phyloP scores from a whole-genome alignment of 345 rosid genomes.

The Geranium rotundifolium region DNA sequence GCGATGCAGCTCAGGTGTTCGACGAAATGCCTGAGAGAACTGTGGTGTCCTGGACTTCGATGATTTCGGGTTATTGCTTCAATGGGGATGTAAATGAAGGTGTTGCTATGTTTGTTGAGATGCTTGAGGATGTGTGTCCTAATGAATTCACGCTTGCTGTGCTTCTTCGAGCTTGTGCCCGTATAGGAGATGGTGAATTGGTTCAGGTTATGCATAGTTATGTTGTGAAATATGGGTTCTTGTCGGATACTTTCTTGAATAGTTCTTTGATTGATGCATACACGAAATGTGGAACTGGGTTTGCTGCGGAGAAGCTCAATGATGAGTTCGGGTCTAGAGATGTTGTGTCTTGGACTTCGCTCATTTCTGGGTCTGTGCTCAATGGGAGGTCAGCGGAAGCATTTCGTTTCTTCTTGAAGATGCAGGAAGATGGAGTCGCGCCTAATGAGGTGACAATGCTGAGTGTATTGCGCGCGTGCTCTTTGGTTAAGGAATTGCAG shows the following conservation, averaged over 20 bases:
- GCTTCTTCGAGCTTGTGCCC: conserved; percentile 24
- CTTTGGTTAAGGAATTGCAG: conserved; percentile 34
- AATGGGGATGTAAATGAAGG: conserved; percentile 13
- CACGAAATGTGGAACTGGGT: conserved; percentile 38
- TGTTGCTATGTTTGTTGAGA: conserved; percentile 15
- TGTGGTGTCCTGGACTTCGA: conserved; percentile 32
- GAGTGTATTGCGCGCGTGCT: conserved; percentile 55
- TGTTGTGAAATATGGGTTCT: conserved; percentile 23
- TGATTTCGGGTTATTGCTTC: conserved; percentile 22
- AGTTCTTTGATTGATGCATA: conserved; percentile 70
- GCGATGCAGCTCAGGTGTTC: conserved; percentile 21
- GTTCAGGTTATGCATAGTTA: conserved; percentile 24
- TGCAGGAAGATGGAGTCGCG: conserved; percentile 44
- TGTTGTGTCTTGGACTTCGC: conserved; percentile 71
- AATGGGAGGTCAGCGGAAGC: conserved; percentile 49
- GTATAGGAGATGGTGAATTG: conserved; percentile 9
- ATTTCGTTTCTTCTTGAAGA: conserved; percentile 34
- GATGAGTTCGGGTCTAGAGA: conserved; percentile 34
- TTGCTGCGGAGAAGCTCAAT: conserved; percentile 52
- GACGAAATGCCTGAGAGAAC: conserved; percentile 36
- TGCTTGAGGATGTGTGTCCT: conserved; percentile 21
- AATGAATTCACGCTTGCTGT: conserved; percentile 33
- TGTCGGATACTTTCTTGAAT: conserved; percentile 24
- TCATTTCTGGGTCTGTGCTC: conserved; percentile 47
- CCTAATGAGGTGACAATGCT: conserved; percentile 65